These are phyloP conservation scores for Spiromastix sp. DNA, from an alignment of 2,329 filamentous ascomycete genomes.

Conservation along the genomic window DNA sequence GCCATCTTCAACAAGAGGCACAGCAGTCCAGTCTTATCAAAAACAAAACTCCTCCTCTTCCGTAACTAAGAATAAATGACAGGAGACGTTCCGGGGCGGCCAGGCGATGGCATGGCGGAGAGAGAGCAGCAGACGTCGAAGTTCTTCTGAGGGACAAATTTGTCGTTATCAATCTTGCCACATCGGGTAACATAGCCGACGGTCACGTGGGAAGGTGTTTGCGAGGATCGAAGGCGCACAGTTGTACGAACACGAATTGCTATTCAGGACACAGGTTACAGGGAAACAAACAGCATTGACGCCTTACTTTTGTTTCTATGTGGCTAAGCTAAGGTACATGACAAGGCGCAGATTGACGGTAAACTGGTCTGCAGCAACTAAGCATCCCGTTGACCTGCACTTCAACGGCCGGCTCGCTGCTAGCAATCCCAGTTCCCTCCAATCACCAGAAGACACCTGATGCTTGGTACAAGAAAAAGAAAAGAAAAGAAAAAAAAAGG, in stretches of 20 bases:
- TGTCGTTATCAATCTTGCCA: too few relatives aligned
- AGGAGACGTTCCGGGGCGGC: too few relatives aligned
- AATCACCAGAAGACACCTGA: constrained; percentile 1
- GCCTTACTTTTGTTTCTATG: constrained; percentile 9
- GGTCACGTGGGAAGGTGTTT: too few relatives aligned
- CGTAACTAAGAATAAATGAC: too few relatives aligned
- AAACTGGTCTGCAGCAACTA: constrained; percentile 4
- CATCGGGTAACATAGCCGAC: too few relatives aligned
- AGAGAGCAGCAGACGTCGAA: too few relatives aligned
- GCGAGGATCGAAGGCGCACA: too few relatives aligned
- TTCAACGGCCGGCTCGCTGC: constrained; percentile 18
- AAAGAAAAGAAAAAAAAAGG: constrained; percentile 4
- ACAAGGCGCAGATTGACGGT: constrained; percentile 5
- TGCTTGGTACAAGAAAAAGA: background rate
- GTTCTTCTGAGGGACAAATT: too few relatives aligned
- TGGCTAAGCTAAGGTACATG: constrained; percentile 8
- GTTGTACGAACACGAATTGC: too few relatives aligned
- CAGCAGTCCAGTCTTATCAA: background rate
- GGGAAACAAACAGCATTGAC: too few relatives aligned
- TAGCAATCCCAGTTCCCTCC: background rate
- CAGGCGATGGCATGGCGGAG: too few relatives aligned
- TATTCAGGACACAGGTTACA: too few relatives aligned
- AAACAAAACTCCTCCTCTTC: background rate
- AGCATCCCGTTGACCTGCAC: constrained; percentile 30
- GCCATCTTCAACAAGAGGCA: constrained; percentile 49